Evolutionary conservation across 305 asterid genomes (phyloP).

Genomic region (Coffea humblotiana): DNA sequence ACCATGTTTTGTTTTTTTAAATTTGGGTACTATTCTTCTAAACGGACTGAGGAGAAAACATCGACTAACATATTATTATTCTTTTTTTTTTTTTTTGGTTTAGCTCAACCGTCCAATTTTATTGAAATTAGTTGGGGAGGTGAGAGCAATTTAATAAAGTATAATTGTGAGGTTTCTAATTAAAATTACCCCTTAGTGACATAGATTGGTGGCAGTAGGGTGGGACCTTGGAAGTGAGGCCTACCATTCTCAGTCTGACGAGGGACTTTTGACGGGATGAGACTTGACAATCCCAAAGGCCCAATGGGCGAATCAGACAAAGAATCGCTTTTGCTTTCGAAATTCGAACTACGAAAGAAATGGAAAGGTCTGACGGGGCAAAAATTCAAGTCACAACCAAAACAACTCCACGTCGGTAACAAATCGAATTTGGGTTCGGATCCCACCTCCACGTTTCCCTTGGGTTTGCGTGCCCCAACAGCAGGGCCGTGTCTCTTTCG

Average conservation of each 20-base stretch:
- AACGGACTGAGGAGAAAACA: not conserved
- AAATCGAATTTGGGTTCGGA: not conserved
- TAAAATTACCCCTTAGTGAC: not conserved
- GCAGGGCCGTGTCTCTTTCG: conserved; percentile 15
- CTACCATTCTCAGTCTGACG: no score
- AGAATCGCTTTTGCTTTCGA: not conserved
- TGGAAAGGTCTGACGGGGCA: not conserved
- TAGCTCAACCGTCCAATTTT: not conserved
- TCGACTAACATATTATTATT: no score
- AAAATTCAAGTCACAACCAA: not conserved
- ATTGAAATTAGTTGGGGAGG: not conserved
- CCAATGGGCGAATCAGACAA: not conserved
- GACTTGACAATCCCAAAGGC: not conserved
- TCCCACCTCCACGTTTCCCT: conserved; percentile 15
- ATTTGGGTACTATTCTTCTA: no score
- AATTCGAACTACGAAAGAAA: not conserved
- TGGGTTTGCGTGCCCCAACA: conserved; percentile 12
- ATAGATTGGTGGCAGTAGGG: not conserved
- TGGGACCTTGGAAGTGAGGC: no score
- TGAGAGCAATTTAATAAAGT: not conserved
- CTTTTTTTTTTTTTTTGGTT: no score
- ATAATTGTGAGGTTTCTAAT: not conserved
- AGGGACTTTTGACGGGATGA: no score
- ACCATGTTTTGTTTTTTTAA: no score
- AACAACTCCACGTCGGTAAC: conserved; percentile 4